Conservation (phyloP, 202 grass and related monocot species). For the Setaria italica region DNA sequence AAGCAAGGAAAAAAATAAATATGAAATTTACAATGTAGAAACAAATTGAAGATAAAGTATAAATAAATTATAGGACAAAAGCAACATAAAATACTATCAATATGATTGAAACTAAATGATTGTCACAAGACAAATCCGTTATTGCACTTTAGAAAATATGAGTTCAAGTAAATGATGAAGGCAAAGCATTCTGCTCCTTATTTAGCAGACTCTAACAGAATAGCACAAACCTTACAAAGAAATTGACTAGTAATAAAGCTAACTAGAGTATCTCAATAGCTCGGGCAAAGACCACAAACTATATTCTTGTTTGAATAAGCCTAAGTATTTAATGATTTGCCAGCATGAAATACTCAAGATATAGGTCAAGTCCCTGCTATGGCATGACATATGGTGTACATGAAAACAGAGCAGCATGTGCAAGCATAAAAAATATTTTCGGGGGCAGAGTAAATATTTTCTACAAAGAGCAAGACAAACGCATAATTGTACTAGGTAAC, state of each 20-base stretch:
- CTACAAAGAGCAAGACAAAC: not conserved
- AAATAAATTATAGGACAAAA: not conserved
- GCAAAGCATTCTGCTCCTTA: not conserved
- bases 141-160: not conserved
- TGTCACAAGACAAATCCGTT: not conserved
- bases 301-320: not conserved
- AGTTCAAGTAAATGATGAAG: not conserved
- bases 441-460: not conserved
- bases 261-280: not conserved
- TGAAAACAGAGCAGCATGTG: not conserved
- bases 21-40: conserved; percentile 1
- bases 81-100: conserved; percentile 17
- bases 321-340: not conserved
- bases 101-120: not conserved
- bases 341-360: conserved; percentile 19
- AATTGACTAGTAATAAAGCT: not conserved
- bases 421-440: not conserved
- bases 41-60: not conserved
- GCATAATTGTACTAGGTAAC: conserved; percentile 1
- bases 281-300: not conserved
- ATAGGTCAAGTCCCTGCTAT: not conserved
- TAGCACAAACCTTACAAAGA: not conserved
- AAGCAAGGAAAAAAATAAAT: not conserved
- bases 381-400: not conserved
- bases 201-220: not conserved